phyloP scores from a whole-genome alignment of 192 early-diverging fungal genomes.

The Globomyces pollinis-pini region DNA sequence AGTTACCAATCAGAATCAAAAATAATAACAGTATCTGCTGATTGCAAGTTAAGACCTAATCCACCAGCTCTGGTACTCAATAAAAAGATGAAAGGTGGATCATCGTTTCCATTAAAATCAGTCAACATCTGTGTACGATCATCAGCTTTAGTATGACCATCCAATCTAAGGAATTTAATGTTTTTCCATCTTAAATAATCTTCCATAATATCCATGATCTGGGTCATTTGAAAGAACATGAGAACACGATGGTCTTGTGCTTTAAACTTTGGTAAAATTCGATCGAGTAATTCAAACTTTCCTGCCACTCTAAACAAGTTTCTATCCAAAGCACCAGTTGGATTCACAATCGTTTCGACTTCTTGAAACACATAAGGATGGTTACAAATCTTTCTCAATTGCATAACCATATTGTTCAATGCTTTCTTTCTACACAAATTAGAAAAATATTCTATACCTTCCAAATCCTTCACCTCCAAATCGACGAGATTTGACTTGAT shows the following conservation, averaged over 20 bases:
- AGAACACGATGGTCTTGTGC: constrained; percentile 71
- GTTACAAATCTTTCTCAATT: constrained; percentile 96
- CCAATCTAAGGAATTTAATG: constrained; percentile 72
- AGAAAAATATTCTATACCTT: constrained; percentile 39
- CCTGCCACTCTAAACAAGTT: constrained; percentile 77
- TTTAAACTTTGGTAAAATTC: constrained; percentile 86
- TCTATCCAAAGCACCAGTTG: constrained; percentile 58
- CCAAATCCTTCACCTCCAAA: constrained; percentile 49
- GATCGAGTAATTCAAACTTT: constrained; percentile 95
- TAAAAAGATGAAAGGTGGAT: constrained; percentile 80
- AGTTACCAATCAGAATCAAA: constrained; percentile 99
- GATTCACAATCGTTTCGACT: constrained; percentile 80
- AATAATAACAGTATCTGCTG: constrained; percentile 96
- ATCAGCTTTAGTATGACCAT: constrained; percentile 87
- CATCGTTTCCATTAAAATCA: constrained; percentile 73
- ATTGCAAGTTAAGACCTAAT: constrained; percentile 90
- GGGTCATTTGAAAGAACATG: constrained; percentile 62
- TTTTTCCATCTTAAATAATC: constrained; percentile 79
- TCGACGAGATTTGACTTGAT: constrained; percentile 72
- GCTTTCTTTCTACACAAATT: constrained; percentile 56
- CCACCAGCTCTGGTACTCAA: constrained; percentile 95
- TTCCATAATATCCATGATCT: constrained; percentile 94
- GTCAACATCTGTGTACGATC: constrained; percentile 73
- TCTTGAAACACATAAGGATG: constrained; percentile 97
- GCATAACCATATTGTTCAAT: constrained; percentile 96